A percentile compares a stretch with the other conserved stretches of the same genome.
Conservation (phyloP, 2,329 filamentous ascomycete genomes). For the Fusarium irregulare region DNA sequence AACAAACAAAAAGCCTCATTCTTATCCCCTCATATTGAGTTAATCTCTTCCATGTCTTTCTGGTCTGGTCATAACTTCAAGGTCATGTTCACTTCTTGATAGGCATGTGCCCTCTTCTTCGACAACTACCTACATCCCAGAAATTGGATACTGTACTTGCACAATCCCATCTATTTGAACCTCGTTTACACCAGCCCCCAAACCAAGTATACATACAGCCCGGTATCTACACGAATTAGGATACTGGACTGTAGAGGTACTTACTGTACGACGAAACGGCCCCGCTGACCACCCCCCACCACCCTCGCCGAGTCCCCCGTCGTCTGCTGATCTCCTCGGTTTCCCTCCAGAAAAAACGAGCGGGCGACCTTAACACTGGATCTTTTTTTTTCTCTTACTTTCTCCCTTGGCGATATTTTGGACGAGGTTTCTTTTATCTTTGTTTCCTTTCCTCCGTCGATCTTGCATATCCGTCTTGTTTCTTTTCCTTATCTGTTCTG, state of each 20-base stretch:
- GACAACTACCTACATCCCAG: constrained; percentile 12
- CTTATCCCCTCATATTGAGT: not conserved
- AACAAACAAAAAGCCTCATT: constrained; percentile 18
- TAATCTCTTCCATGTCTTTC: not conserved
- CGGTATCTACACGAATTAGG: not conserved
- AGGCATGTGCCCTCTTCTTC: constrained; percentile 42
- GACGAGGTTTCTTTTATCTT: constrained; percentile 15
- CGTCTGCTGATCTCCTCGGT: constrained; percentile 43
- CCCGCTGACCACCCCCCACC: constrained; percentile 41
- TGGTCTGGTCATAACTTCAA: constrained; percentile 34
- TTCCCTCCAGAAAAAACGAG: constrained; percentile 19
- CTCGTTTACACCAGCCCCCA: constrained; percentile 6
- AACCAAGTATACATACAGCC: not conserved
- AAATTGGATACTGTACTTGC: not conserved
- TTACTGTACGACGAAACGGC: constrained; percentile 33
- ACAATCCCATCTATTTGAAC: constrained; percentile 16
- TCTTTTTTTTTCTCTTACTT: constrained; percentile 7
- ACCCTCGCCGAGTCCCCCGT: constrained; percentile 36
- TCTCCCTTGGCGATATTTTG: constrained; percentile 22
- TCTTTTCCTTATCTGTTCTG: not conserved
- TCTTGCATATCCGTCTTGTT: not conserved
- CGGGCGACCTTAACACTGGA: constrained; percentile 25
- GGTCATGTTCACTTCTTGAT: constrained; percentile 41
- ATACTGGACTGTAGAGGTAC: constrained; percentile 2
- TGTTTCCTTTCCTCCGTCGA: constrained; percentile 3